phyloP scores from a whole-genome alignment of 2,329 filamentous ascomycete genomes.

The Penicillium sp. region DNA sequence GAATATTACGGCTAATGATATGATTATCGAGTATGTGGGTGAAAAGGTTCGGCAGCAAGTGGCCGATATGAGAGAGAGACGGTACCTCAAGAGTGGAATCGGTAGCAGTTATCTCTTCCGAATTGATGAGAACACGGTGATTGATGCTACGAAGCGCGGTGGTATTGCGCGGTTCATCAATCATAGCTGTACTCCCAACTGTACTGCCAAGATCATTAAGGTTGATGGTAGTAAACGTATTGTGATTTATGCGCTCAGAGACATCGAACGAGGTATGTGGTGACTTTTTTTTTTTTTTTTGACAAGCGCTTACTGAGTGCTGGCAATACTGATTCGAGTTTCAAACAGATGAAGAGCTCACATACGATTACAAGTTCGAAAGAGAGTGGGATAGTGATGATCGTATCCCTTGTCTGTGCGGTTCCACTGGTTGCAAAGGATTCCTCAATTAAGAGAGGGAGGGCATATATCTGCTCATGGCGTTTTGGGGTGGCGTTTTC shows the following conservation, averaged over 20 bases:
- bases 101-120: constrained; percentile 97
- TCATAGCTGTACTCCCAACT: constrained; percentile 95
- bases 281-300: background rate
- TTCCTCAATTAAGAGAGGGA: constrained; percentile 96
- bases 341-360: constrained; percentile 87
- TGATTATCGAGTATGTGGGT: constrained; percentile 99
- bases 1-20: constrained; percentile 94
- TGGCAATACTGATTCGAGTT: background rate
- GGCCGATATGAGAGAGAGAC: constrained; percentile 90
- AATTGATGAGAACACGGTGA: constrained; percentile 96
- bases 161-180: constrained; percentile 99
- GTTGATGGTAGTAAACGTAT: constrained; percentile 98
- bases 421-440: constrained; percentile 94
- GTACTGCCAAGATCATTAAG: constrained; percentile 98
- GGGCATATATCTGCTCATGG: too few relatives aligned
- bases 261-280: constrained; percentile 88
- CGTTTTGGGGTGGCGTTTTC: constrained; percentile 9
- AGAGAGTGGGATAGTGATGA: constrained; percentile 93
- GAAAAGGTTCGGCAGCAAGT: constrained; percentile 97
- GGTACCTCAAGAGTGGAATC: constrained; percentile 94
- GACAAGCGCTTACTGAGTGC: background rate
- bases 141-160: constrained; percentile 97
- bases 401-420: constrained; percentile 95
- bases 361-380: constrained; percentile 99
- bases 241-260: constrained; percentile 95